phyloP scores from a whole-genome alignment of 345 rosid species.

The Rhizophora apiculata region DNA sequence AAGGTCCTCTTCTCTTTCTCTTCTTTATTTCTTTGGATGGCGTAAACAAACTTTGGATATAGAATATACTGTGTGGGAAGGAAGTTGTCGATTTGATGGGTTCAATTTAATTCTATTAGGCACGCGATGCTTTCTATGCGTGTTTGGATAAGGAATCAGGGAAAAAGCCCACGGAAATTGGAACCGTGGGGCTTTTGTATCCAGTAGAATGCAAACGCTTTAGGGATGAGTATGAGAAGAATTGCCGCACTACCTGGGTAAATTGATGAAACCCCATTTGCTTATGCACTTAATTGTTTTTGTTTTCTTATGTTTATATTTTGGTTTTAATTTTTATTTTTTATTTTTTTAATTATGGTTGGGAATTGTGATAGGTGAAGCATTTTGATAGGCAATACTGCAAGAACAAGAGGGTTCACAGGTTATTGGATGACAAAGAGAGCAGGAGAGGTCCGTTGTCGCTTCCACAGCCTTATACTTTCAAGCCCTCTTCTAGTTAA shows the following conservation, averaged over 20 bases:
- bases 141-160: constrained; percentile 69
- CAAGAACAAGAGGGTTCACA: constrained; percentile 61
- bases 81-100: background rate
- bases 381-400: constrained; percentile 80
- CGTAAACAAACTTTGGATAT: background rate
- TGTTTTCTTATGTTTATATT: background rate
- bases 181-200: constrained; percentile 69
- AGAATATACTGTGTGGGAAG: background rate
- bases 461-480: constrained; percentile 71
- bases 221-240: constrained; percentile 41
- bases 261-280: background rate
- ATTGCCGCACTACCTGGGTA: constrained; percentile 81
- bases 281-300: background rate
- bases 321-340: background rate
- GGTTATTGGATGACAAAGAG: constrained; percentile 62
- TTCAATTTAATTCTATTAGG: constrained; percentile 33
- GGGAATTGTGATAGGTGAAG: constrained; percentile 54
- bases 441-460: constrained; percentile 71
- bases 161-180: constrained; percentile 72
- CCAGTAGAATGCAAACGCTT: constrained; percentile 60
- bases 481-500: constrained; percentile 49
- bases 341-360: background rate
- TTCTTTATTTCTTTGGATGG: background rate
- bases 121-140: constrained; percentile 72
- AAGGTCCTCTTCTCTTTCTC: constrained; percentile 32